These are phyloP conservation scores for Diutina ranongensis DNA, from an alignment of 1,139 yeast species.

Conservation along the genomic window DNA sequence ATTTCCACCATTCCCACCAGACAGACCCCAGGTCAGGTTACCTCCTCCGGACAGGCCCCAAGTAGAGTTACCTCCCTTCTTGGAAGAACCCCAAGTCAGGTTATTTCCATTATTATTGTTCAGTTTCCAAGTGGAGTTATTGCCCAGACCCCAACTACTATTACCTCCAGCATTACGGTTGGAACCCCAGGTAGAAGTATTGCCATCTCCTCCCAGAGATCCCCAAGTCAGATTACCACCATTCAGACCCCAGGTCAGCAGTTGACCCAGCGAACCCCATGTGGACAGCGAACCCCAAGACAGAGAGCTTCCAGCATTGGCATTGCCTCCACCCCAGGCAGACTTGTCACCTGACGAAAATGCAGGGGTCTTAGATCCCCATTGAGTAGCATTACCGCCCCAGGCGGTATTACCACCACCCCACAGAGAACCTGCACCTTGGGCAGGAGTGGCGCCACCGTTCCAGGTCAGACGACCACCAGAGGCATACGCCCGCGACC, in stretches of 20 bases:
- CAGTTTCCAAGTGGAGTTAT: conserved; percentile 29
- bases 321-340: conserved; percentile 23
- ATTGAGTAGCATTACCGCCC: conserved; percentile 13
- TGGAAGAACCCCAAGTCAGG: conserved; percentile 7
- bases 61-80: conserved; percentile 24
- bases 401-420: conserved; percentile 25
- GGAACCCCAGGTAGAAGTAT: conserved; percentile 21
- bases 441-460: conserved; percentile 12
- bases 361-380: conserved; percentile 11
- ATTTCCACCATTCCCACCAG: conserved; percentile 10
- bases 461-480: conserved; percentile 30
- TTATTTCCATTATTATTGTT: neutral
- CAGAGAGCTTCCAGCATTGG: conserved; percentile 8
- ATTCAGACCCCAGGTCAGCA: conserved; percentile 20
- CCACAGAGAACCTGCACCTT: conserved; percentile 26
- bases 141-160: conserved; percentile 13
- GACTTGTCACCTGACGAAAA: conserved; percentile 16
- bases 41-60: conserved; percentile 21
- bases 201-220: neutral
- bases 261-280: conserved; percentile 20
- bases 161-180: conserved; percentile 14
- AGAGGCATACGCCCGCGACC: conserved; percentile 30
- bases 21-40: conserved; percentile 29
- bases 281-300: conserved; percentile 15
- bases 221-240: conserved; percentile 14